These are phyloP conservation scores for Pleurotus sapidus DNA, from an alignment of 768 basidiomycete species.

Conservation along the genomic window DNA sequence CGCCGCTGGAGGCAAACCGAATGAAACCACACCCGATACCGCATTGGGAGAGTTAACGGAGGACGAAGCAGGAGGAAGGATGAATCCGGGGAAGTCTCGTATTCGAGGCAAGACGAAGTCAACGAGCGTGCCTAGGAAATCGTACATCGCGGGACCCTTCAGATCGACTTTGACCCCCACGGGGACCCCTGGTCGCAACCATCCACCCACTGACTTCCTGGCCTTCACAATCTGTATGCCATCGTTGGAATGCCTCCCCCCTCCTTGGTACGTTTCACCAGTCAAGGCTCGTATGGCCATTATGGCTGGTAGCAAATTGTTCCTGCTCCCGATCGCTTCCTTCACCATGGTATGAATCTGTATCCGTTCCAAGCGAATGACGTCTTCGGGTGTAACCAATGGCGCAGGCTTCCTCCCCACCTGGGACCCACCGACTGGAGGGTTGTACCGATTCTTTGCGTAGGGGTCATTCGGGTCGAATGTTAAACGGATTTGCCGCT, in stretches of 20 bases:
- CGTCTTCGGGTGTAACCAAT: constrained; percentile 61
- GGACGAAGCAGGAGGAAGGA: constrained; percentile 72
- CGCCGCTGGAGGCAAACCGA: constrained; percentile 81
- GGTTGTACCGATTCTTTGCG: constrained; percentile 72
- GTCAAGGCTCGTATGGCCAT: constrained; percentile 87
- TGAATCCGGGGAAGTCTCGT: constrained; percentile 84
- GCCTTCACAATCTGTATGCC: constrained; percentile 80
- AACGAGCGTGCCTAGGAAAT: constrained; percentile 82
- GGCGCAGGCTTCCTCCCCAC: constrained; percentile 67
- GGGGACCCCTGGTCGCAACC: constrained; percentile 82
- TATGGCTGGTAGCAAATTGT: constrained; percentile 76
- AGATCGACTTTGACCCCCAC: constrained; percentile 89
- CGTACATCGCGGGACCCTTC: constrained; percentile 91
- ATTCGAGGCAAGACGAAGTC: constrained; percentile 96
- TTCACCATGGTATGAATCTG: constrained; percentile 86
- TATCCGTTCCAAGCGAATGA: constrained; percentile 79
- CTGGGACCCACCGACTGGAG: constrained; percentile 69
- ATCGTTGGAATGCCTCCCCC: constrained; percentile 61
- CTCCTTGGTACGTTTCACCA: constrained; percentile 75
- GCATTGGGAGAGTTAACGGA: constrained; percentile 70
- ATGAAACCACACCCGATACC: constrained; percentile 84
- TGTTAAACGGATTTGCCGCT: constrained; percentile 58
- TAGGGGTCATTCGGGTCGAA: constrained; percentile 84
- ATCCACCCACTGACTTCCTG: constrained; percentile 71
- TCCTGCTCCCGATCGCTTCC: constrained; percentile 68